These are phyloP conservation scores for Lolium rigidum DNA, from an alignment of 176 grass and related monocot genomes.

Conservation along the genomic window DNA sequence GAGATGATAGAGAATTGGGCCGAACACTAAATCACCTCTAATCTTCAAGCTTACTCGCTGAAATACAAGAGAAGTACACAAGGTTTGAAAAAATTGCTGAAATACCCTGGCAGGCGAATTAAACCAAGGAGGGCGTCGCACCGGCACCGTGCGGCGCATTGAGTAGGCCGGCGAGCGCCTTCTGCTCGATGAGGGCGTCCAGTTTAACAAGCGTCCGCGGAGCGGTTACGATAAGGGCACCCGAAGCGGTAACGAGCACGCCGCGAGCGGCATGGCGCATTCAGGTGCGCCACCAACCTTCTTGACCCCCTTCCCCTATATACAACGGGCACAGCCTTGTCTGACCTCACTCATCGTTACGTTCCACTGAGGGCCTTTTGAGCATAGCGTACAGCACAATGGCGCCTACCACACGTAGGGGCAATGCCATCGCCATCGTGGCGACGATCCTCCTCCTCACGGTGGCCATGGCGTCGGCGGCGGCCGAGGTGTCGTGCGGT, in stretches of 20 bases:
- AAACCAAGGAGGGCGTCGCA: too few species aligned
- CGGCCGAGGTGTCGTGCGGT: slow-evolving; percentile 33
- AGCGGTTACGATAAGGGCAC: neutral
- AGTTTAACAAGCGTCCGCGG: neutral
- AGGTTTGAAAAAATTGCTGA: too few species aligned
- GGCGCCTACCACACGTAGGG: neutral
- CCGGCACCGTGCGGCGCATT: neutral
- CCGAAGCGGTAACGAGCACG: slow-evolving; percentile 2
- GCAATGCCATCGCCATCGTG: neutral
- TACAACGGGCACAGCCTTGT: neutral
- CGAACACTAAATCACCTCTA: too few species aligned
- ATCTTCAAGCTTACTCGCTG: too few species aligned
- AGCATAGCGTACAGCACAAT: neutral
- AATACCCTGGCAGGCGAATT: too few species aligned
- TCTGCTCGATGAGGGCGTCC: neutral
- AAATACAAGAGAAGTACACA: too few species aligned
- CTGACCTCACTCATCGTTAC: neutral
- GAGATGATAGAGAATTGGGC: too few species aligned
- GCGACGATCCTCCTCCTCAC: neutral
- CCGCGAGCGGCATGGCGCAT: neutral
- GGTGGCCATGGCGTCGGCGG: neutral
- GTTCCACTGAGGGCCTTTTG: too few species aligned
- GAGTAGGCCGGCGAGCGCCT: neutral
- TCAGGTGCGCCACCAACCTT: slow-evolving; percentile 36
- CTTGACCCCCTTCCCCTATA: slow-evolving; percentile 39